Percentiles rank a stretch among this genome's conserved stretches.
These are phyloP conservation scores for Rhizopogon vinicolor DNA, from an alignment of 768 basidiomycete species.

Conservation along the genomic window DNA sequence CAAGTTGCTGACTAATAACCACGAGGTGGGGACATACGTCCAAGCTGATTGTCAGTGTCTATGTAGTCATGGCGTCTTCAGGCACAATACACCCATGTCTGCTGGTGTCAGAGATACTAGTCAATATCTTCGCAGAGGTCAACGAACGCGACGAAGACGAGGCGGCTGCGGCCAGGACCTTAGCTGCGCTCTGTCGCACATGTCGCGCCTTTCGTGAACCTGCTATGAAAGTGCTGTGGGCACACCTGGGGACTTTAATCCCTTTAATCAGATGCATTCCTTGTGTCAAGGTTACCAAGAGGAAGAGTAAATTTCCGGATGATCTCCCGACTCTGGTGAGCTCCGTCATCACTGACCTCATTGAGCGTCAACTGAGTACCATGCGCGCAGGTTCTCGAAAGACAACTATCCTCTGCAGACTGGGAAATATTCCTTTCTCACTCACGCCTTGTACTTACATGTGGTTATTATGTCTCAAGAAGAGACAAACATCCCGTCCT, in stretches of 20 bases:
- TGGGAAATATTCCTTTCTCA: constrained; percentile 1
- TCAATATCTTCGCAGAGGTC: constrained; percentile 1
- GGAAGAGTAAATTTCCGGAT: neutral
- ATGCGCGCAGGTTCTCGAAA: neutral
- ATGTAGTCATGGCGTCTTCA: neutral
- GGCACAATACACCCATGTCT: neutral
- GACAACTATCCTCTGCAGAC: neutral
- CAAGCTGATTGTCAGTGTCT: neutral
- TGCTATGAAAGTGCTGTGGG: constrained; percentile 4
- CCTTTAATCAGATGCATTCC: constrained; percentile 1
- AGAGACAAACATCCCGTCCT: constrained; percentile 2
- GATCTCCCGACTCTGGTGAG: neutral
- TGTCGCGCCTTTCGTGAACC: constrained; percentile 1
- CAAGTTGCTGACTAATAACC: neutral
- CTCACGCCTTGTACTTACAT: neutral
- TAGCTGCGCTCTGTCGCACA: constrained; percentile 3
- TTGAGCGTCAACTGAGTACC: neutral
- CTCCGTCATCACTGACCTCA: neutral
- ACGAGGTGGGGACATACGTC: neutral
- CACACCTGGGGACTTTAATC: neutral
- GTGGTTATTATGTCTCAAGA: constrained; percentile 1
- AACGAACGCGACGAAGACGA: neutral
- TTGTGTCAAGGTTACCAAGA: neutral
- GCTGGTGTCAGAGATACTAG: neutral
- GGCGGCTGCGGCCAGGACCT: neutral